Evolutionary conservation across 1,284 basidiomycete genomes (phyloP).

Genomic region (Inonotus obliquus): DNA sequence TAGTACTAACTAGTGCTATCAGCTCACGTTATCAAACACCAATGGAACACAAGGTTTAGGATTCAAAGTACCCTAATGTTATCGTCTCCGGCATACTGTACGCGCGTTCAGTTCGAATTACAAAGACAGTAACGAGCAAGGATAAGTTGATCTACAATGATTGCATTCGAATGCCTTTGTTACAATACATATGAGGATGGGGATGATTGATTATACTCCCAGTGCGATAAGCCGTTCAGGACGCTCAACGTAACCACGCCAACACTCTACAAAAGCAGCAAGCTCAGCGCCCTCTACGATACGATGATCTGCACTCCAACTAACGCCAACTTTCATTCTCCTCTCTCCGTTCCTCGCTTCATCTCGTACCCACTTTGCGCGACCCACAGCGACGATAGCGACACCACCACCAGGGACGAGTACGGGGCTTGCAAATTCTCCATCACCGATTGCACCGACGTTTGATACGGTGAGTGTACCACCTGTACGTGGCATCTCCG

Average conservation of each 20-base stretch:
- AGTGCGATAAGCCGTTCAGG: constrained; percentile 73
- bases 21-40: too few relatives aligned
- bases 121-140: too few relatives aligned
- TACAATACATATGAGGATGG: neutral
- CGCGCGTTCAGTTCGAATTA: too few relatives aligned
- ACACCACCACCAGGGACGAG: constrained; percentile 86
- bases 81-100: neutral
- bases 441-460: constrained; percentile 75
- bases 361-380: constrained; percentile 81
- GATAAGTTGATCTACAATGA: too few relatives aligned
- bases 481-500: constrained; percentile 62
- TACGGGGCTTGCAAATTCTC: constrained; percentile 71
- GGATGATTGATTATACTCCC: constrained; percentile 38
- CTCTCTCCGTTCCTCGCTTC: constrained; percentile 47
- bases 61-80: too few relatives aligned
- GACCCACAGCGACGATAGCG: constrained; percentile 86
- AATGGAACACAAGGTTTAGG: too few relatives aligned
- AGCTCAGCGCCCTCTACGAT: constrained; percentile 92
- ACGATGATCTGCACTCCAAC: constrained; percentile 89
- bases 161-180: too few relatives aligned
- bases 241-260: constrained; percentile 81
- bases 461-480: constrained; percentile 88
- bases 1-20: too few relatives aligned
- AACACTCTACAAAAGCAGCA: constrained; percentile 85
- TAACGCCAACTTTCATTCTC: constrained; percentile 70